Percentiles rank a stretch among this genome's conserved stretches.
Evolutionary conservation across 2,329 filamentous ascomycete genomes (phyloP).

Genomic region (Myriosclerotinia duriaeana): DNA sequence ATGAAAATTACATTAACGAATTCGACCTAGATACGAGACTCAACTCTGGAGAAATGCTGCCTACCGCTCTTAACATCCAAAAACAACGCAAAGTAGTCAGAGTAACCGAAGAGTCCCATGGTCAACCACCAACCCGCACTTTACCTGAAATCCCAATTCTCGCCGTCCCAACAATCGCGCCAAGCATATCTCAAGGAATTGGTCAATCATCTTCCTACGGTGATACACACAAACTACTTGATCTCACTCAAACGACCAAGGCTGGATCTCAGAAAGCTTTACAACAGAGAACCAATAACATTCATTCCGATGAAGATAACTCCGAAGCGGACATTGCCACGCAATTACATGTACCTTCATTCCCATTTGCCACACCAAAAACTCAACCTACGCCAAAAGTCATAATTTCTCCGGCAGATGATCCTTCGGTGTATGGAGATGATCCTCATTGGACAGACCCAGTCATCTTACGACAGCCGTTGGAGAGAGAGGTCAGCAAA

Average conservation of each 20-base stretch:
- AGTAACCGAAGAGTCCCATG: constrained; percentile 10
- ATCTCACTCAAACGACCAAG: constrained; percentile 25
- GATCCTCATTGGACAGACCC: constrained; percentile 19
- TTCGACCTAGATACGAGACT: neutral
- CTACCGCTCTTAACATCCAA: constrained; percentile 25
- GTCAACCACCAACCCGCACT: constrained; percentile 23
- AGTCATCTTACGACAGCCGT: constrained; percentile 24
- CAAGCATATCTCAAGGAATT: constrained; percentile 24
- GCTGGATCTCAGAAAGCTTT: constrained; percentile 2
- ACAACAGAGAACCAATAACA: neutral
- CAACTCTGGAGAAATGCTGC: constrained; percentile 1
- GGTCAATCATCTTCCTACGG: constrained; percentile 29
- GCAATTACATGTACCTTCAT: constrained; percentile 17
- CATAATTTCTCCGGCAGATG: constrained; percentile 26
- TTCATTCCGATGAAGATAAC: neutral
- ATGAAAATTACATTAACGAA: neutral
- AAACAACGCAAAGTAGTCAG: constrained; percentile 25
- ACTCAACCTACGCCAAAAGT: constrained; percentile 21
- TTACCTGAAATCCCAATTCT: constrained; percentile 25
- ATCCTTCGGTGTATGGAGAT: constrained; percentile 23
- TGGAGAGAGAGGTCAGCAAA: constrained; percentile 39
- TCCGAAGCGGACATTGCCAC: constrained; percentile 20
- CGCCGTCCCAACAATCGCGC: constrained; percentile 8
- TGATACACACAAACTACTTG: constrained; percentile 31
- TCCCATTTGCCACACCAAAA: constrained; percentile 22